A percentile compares a stretch with the other conserved stretches of the same genome.
phyloP scores from a whole-genome alignment of 1,284 basidiomycete species.

The Amylostereum areolatum region DNA sequence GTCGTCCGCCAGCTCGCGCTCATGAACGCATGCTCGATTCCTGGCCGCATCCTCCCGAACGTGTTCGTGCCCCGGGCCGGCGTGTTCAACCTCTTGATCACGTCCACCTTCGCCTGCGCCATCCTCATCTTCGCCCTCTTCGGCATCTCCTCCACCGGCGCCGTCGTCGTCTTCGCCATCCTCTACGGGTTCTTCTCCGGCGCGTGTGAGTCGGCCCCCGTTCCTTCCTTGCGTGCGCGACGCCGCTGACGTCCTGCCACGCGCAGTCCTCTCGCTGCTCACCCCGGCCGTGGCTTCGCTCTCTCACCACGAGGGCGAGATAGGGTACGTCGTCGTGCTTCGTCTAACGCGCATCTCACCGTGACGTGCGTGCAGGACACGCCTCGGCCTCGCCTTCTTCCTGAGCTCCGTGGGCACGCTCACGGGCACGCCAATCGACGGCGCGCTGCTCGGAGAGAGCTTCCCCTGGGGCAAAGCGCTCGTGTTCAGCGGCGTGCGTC shows the following conservation, averaged over 20 bases:
- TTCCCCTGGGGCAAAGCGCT: background rate
- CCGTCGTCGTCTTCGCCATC: constrained; percentile 8
- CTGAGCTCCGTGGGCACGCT: background rate
- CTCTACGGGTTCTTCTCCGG: too few species aligned
- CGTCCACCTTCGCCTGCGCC: constrained; percentile 2
- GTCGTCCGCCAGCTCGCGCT: constrained; percentile 14
- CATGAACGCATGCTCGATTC: constrained; percentile 10
- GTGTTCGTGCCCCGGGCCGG: constrained; percentile 10
- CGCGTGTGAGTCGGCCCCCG: too few species aligned
- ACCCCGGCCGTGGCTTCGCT: constrained; percentile 1
- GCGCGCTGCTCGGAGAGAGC: background rate
- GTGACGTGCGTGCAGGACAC: background rate
- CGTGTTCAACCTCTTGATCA: constrained; percentile 5
- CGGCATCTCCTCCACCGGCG: constrained; percentile 7
- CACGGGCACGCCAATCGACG: constrained; percentile 2
- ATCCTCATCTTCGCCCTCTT: constrained; percentile 17
- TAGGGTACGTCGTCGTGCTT: constrained; percentile 1
- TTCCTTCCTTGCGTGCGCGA: too few species aligned
- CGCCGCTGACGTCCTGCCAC: too few species aligned
- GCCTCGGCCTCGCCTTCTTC: background rate
- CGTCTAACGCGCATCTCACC: background rate
- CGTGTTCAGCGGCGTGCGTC: constrained; percentile 1
- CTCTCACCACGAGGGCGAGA: constrained; percentile 1
- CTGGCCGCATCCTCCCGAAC: constrained; percentile 14
- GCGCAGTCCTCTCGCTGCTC: constrained; percentile 2